A percentile compares a stretch with the other conserved stretches of the same genome.
phyloP scores from a whole-genome alignment of 345 rosid species.

The Nasturtium officinale region DNA sequence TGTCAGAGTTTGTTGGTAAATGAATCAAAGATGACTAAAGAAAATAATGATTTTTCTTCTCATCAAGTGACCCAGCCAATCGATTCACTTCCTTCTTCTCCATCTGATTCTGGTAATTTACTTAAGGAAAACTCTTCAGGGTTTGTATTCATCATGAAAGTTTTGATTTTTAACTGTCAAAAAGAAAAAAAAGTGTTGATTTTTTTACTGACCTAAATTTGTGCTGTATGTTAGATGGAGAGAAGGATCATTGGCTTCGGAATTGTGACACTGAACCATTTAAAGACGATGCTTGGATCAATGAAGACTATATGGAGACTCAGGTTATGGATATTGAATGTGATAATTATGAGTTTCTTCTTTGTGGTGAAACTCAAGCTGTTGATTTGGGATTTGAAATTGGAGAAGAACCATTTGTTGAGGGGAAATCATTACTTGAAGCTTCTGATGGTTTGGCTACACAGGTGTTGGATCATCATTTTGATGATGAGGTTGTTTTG shows the following conservation, averaged over 20 bases:
- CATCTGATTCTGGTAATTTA: constrained; percentile 43
- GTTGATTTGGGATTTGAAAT: constrained; percentile 37
- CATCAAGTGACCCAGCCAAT: constrained; percentile 45
- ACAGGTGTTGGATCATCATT: constrained; percentile 36
- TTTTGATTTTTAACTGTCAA: no score
- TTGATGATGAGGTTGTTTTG: constrained; percentile 23
- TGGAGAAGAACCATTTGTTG: constrained; percentile 35
- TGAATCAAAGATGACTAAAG: constrained; percentile 43
- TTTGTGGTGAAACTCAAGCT: constrained; percentile 48
- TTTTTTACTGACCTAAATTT: not conserved
- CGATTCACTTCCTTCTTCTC: constrained; percentile 36
- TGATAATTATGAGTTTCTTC: constrained; percentile 40
- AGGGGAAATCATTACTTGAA: constrained; percentile 30
- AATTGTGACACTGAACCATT: constrained; percentile 27
- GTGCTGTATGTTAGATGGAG: constrained; percentile 26
- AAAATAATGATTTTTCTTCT: constrained; percentile 5
- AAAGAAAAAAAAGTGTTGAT: no score
- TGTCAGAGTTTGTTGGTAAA: not conserved
- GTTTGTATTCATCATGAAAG: not conserved
- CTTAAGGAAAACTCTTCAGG: not conserved
- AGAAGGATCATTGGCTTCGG: constrained; percentile 26
- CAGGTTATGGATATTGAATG: constrained; percentile 43
- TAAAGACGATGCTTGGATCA: constrained; percentile 31
- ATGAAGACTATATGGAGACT: constrained; percentile 42
- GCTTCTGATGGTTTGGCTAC: constrained; percentile 42